phyloP scores from a whole-genome alignment of 177 flowering plant genomes.

The Vitis hybrid region DNA sequence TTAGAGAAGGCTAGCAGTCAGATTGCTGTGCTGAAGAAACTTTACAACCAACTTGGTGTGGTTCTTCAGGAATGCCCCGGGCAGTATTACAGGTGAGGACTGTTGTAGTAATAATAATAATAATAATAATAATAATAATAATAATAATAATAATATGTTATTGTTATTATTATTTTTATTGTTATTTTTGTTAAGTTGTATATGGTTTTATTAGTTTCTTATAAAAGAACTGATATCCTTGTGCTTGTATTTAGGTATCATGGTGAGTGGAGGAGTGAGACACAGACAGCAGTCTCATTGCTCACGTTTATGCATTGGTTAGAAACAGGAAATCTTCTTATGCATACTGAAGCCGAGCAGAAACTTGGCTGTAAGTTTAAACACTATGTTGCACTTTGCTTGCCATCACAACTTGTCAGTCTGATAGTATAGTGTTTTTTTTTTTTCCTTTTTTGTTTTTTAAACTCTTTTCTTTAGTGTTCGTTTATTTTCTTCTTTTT shows the following conservation, averaged over 20 bases:
- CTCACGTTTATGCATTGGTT: slow-evolving; percentile 92
- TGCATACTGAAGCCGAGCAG: slow-evolving; percentile 77
- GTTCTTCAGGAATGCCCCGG: slow-evolving; percentile 64
- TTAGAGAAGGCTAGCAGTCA: slow-evolving; percentile 64
- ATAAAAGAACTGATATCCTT: background rate
- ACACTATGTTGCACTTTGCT: background rate
- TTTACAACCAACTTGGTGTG: slow-evolving; percentile 56
- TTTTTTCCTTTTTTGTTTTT: background rate
- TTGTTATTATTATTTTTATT: no score
- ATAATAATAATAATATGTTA: background rate
- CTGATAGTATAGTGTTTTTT: background rate
- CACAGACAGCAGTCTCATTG: slow-evolving; percentile 76
- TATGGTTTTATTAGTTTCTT: no score
- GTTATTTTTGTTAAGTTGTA: background rate
- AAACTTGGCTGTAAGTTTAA: slow-evolving; percentile 74
- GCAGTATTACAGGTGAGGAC: slow-evolving; percentile 71
- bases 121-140: no score
- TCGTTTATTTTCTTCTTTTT: background rate
- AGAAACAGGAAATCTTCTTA: slow-evolving; percentile 79
- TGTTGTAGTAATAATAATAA: background rate
- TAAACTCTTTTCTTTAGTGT: background rate
- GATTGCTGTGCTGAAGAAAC: slow-evolving; percentile 50
- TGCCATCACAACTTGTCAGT: background rate
- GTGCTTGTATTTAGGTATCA: slow-evolving; percentile 59
- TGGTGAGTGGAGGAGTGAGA: slow-evolving; percentile 94